Conservation (phyloP, 805 yeast genomes). For the Wickerhamomyces pijperi region DNA sequence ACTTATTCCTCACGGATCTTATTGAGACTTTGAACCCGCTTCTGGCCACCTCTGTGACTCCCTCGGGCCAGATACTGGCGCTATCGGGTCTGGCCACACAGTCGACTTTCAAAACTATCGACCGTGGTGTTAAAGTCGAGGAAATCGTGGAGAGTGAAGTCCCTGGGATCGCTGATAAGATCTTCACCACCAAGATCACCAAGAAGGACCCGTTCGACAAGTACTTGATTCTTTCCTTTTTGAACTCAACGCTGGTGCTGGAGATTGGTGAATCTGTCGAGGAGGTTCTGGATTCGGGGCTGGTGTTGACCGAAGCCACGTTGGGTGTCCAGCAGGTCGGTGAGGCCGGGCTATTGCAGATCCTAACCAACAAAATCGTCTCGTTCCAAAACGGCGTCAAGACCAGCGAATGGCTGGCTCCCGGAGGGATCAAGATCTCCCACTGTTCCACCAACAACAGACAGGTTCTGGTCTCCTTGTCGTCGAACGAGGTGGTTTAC, state of each 20-base stretch:
- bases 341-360: constrained; percentile 49
- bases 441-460: constrained; percentile 50
- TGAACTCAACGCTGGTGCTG: constrained; percentile 60
- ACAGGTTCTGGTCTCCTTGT: constrained; percentile 62
- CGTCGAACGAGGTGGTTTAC: constrained; percentile 67
- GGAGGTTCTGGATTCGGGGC: constrained; percentile 57
- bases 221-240: constrained; percentile 54
- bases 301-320: constrained; percentile 48
- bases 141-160: constrained; percentile 67
- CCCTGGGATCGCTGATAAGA: constrained; percentile 50
- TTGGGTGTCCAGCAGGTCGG: constrained; percentile 65
- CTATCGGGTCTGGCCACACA: constrained; percentile 31
- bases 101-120: constrained; percentile 35
- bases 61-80: constrained; percentile 23
- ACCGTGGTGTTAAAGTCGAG: constrained; percentile 47
- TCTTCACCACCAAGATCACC: constrained; percentile 51
- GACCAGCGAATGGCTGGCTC: constrained; percentile 62
- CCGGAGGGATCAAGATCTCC: constrained; percentile 57
- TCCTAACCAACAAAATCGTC: constrained; percentile 63
- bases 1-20: constrained; percentile 47
- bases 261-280: constrained; percentile 74
- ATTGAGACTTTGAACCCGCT: constrained; percentile 40
- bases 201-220: constrained; percentile 39
- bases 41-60: constrained; percentile 25
- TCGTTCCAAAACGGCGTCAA: constrained; percentile 21